Evolutionary conservation across 495 filamentous ascomycete species (phyloP).

Genomic region (Hyaloscypha finlandica): DNA sequence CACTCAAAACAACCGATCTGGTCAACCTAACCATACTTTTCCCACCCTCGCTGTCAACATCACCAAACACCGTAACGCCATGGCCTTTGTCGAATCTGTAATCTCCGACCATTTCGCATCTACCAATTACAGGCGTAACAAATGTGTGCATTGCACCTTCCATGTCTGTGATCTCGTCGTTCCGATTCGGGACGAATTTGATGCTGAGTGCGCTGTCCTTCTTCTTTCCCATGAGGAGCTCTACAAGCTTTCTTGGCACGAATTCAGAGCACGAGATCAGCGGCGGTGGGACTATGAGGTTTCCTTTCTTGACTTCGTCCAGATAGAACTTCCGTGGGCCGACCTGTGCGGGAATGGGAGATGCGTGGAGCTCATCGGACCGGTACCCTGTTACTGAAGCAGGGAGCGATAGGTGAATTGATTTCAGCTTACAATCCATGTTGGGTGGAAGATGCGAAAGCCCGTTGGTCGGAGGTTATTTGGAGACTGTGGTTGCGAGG

Average conservation of each 20-base stretch:
- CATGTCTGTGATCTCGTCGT: slow-evolving; percentile 29
- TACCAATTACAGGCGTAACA: slow-evolving; percentile 26
- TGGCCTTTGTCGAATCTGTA: slow-evolving; percentile 23
- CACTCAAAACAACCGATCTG: slow-evolving; percentile 28
- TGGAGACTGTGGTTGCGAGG: too few species aligned
- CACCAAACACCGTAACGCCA: slow-evolving; percentile 23
- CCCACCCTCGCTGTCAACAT: not conserved
- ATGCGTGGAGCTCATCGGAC: too few species aligned
- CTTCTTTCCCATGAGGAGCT: slow-evolving; percentile 30
- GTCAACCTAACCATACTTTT: slow-evolving; percentile 18
- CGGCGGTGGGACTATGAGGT: slow-evolving; percentile 23
- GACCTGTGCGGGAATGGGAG: too few species aligned
- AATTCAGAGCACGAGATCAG: slow-evolving; percentile 28
- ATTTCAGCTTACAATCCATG: too few species aligned
- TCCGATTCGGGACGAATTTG: slow-evolving; percentile 9
- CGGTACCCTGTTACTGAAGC: too few species aligned
- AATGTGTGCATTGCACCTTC: slow-evolving; percentile 32
- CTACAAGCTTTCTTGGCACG: slow-evolving; percentile 20
- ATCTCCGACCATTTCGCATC: slow-evolving; percentile 29
- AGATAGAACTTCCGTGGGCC: too few species aligned
- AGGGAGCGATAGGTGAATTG: too few species aligned
- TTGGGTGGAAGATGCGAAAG: too few species aligned
- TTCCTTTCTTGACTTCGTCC: not conserved
- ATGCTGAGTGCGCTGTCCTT: slow-evolving; percentile 25
- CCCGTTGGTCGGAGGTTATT: too few species aligned